Conservation (phyloP, 148 eudicot genomes). For the Persicaria tinctoria region DNA sequence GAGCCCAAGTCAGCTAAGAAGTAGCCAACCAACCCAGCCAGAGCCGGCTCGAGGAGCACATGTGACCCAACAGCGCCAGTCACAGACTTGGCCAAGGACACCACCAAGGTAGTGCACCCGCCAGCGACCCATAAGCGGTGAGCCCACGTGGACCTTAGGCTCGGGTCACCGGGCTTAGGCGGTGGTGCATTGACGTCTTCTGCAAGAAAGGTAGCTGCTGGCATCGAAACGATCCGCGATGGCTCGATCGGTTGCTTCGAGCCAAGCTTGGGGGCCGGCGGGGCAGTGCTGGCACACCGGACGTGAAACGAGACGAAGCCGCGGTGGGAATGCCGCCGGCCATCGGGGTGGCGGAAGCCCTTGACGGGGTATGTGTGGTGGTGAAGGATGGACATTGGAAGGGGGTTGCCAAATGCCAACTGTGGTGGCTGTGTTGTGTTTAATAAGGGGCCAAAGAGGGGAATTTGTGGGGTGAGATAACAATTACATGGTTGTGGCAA, state of each 20-base stretch:
- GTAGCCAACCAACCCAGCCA: conserved; percentile 59
- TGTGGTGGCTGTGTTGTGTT: conserved; percentile 6
- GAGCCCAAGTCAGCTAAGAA: conserved; percentile 78
- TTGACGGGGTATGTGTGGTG: conserved; percentile 30
- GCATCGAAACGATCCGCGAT: neutral
- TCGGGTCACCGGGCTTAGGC: conserved; percentile 42
- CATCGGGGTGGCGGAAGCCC: conserved; percentile 1
- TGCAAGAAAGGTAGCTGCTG: neutral
- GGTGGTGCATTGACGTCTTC: neutral
- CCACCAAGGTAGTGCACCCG: conserved; percentile 61
- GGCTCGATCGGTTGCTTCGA: conserved; percentile 15
- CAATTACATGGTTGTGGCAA: neutral
- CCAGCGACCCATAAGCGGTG: conserved; percentile 71
- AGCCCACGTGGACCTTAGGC: conserved; percentile 53
- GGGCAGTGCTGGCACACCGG: conserved; percentile 29
- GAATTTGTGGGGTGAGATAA: neutral
- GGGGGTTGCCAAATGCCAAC: neutral
- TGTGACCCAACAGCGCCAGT: conserved; percentile 29
- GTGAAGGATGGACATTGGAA: conserved; percentile 46
- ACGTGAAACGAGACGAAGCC: conserved; percentile 14
- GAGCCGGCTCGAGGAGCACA: conserved; percentile 43
- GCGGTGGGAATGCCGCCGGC: neutral
- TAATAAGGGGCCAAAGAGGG: neutral
- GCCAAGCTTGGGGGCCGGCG: conserved; percentile 17
- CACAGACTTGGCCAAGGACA: conserved; percentile 48